phyloP scores from a whole-genome alignment of 805 yeast species.

The Schwanniomyces polymorphus region DNA sequence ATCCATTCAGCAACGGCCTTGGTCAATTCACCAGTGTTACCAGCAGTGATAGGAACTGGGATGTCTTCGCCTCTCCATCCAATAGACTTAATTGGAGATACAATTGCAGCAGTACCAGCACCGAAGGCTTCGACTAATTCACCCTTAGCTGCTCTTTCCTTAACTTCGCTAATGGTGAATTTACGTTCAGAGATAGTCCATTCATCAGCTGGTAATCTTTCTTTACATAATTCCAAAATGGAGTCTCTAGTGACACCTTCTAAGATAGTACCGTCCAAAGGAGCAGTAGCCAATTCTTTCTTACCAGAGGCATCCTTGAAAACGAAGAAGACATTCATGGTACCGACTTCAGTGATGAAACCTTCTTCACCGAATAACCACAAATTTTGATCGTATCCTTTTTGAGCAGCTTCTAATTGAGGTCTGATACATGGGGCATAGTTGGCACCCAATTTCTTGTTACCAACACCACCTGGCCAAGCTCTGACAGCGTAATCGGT shows the following conservation, averaged over 20 bases:
- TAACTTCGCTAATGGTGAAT: slow-evolving; percentile 73
- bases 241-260: slow-evolving; percentile 98
- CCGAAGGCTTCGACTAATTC: slow-evolving; percentile 94
- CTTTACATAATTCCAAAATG: slow-evolving; percentile 72
- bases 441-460: slow-evolving; percentile 95
- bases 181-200: slow-evolving; percentile 84
- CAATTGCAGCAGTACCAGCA: slow-evolving; percentile 97
- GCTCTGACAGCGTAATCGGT: slow-evolving; percentile 96
- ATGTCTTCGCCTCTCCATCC: slow-evolving; percentile 77
- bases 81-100: slow-evolving; percentile 86
- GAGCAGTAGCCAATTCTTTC: slow-evolving; percentile 92
- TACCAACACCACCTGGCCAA: slow-evolving; percentile 99
- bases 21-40: slow-evolving; percentile 83
- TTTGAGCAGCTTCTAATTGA: slow-evolving; percentile 81
- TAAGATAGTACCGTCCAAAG: slow-evolving; percentile 94
- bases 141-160: slow-evolving; percentile 73
- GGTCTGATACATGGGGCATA: slow-evolving; percentile 95
- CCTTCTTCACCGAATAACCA: slow-evolving; percentile 94
- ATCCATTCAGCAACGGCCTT: slow-evolving; percentile 82
- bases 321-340: slow-evolving; percentile 93
- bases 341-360: slow-evolving; percentile 92
- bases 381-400: slow-evolving; percentile 94
- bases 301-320: slow-evolving; percentile 81
- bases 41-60: slow-evolving; percentile 74
- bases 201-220: slow-evolving; percentile 67